Evolutionary conservation across 495 filamentous ascomycete genomes (phyloP).

Genomic region (Penicillium angulare): DNA sequence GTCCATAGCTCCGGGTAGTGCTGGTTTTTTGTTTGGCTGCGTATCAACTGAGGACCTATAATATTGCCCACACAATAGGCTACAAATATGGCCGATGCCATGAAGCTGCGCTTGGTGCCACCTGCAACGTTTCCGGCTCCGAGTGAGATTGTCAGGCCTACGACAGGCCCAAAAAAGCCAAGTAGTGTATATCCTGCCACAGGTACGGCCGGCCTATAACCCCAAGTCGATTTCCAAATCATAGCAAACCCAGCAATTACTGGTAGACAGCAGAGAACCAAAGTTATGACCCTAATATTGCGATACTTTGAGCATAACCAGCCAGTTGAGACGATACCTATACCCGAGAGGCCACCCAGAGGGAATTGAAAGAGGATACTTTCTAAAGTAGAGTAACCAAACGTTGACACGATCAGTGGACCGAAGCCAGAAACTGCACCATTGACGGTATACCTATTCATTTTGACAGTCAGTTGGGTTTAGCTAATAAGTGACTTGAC

Average conservation of each 20-base stretch:
- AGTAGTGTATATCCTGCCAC: not conserved
- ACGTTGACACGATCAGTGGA: not conserved
- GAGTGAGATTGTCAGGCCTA: not conserved
- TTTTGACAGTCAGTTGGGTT: not conserved
- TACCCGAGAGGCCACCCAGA: not conserved
- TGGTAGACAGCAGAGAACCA: not conserved
- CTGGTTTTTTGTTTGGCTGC: not conserved
- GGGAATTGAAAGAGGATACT: conserved; percentile 1
- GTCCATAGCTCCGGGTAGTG: conserved; percentile 3
- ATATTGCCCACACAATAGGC: conserved; percentile 4
- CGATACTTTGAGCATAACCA: not conserved
- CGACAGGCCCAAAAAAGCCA: not conserved
- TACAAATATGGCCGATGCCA: not conserved
- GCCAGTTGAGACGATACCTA: not conserved
- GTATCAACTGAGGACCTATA: conserved; percentile 1
- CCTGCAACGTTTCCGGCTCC: not conserved
- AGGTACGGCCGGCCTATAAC: not conserved
- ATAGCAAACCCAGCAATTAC: conserved; percentile 2
- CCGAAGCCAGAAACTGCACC: conserved; percentile 1
- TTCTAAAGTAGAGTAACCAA: not conserved
- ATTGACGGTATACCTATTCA: conserved; percentile 2
- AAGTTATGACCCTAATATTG: not conserved
- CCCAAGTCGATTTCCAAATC: conserved; percentile 4
- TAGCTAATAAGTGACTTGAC: not conserved
- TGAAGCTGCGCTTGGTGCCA: not conserved